Evolutionary conservation across 73 alveolate genomes (phyloP).

Genomic region (Paramecium tetraurelia): DNA sequence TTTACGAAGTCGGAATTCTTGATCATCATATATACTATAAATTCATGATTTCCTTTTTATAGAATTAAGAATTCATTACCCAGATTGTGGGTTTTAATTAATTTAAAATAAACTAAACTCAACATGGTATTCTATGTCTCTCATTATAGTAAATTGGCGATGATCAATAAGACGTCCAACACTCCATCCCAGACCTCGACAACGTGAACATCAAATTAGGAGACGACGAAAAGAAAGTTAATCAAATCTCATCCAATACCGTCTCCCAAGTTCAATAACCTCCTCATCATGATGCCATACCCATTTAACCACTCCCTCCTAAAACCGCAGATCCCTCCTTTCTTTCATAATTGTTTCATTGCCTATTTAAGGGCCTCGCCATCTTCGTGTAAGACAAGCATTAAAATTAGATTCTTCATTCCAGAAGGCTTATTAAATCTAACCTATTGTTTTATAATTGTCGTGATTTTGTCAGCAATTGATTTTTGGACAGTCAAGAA

Average conservation of each 20-base stretch:
- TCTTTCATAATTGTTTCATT: neutral
- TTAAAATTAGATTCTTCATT: neutral
- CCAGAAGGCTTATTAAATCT: neutral
- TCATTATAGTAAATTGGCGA: neutral
- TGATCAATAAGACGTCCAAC: neutral
- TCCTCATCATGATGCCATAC: neutral
- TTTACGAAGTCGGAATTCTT: conserved; percentile 30
- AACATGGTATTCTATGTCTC: conserved; percentile 11
- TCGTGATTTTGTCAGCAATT: neutral
- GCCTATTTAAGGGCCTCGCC: neutral
- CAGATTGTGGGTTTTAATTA: conserved; percentile 26
- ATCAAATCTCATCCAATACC: neutral
- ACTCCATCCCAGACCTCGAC: conserved; percentile 12
- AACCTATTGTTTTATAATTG: neutral
- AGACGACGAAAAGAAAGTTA: conserved; percentile 38
- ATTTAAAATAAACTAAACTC: neutral
- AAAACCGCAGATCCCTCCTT: neutral
- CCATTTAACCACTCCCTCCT: neutral
- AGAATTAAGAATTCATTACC: neutral
- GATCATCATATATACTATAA: neutral
- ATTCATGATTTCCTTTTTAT: neutral
- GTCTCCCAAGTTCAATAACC: neutral
- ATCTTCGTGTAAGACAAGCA: neutral
- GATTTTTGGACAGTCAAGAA: conserved; percentile 91
- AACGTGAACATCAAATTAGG: neutral